These are phyloP conservation scores for Penicillium mononematosum DNA, from an alignment of 495 filamentous ascomycete genomes.

Conservation along the genomic window DNA sequence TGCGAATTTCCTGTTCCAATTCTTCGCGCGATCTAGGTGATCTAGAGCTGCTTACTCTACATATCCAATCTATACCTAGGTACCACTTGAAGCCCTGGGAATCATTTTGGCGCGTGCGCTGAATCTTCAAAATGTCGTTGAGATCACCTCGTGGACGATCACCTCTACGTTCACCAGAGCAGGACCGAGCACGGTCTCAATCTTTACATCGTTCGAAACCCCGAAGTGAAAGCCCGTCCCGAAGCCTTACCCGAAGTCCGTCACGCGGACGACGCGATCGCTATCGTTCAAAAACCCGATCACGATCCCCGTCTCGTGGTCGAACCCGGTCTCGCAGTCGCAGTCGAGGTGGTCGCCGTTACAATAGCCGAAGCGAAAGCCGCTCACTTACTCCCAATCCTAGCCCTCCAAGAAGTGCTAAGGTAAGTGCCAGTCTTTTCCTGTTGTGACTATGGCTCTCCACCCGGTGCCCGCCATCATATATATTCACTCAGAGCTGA, in stretches of 20 bases:
- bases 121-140: slow-evolving; percentile 25
- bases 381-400: slow-evolving; percentile 47
- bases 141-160: slow-evolving; percentile 27
- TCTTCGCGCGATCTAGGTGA: not conserved
- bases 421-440: slow-evolving; percentile 39
- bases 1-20: not conserved
- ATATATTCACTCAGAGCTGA: not conserved
- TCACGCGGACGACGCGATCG: slow-evolving; percentile 40
- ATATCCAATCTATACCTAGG: not conserved
- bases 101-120: not conserved
- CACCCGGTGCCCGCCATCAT: not conserved
- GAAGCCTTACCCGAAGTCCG: slow-evolving; percentile 37
- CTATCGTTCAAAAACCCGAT: slow-evolving; percentile 38
- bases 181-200: slow-evolving; percentile 26
- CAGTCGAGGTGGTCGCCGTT: slow-evolving; percentile 37
- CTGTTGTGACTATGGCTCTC: not conserved
- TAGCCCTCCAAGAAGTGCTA: slow-evolving; percentile 54
- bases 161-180: slow-evolving; percentile 20
- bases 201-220: slow-evolving; percentile 50
- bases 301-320: slow-evolving; percentile 44
- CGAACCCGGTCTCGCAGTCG: slow-evolving; percentile 38
- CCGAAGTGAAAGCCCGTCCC: slow-evolving; percentile 42
- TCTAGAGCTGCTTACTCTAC: not conserved
- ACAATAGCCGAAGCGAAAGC: slow-evolving; percentile 47
- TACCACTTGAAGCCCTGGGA: not conserved